Evolutionary conservation across 2,329 filamentous ascomycete species (phyloP), one percentile per base, ranked within the genome.

Genomic region (Ophiocordyceps robertsii): DNA sequence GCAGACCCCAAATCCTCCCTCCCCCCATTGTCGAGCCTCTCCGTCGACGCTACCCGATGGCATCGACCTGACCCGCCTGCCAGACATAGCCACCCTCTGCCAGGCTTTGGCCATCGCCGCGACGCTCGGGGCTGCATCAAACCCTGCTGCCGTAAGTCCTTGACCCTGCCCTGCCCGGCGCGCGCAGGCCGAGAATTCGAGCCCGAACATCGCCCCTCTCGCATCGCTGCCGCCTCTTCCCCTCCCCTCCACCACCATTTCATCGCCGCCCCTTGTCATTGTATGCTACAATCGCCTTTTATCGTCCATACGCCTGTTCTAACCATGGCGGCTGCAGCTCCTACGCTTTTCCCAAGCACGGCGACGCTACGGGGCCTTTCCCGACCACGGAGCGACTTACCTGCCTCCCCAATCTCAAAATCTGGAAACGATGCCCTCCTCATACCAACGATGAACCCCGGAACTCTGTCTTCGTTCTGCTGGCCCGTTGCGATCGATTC

Each of bases 401-500:
- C 29, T 31, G 17, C 29, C 36, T 33, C 33, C 29, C 29, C 43
- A 27, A 29, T 29, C 37, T 17, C 38, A 44, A 35, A 33, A 40
- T 24, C 32, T 29, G 30, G 38, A 40, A 33, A 60, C 53, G 54
- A 65, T 61, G 59, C 59, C 51, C 57, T 53, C 57, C 52, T 56
- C 54, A 57, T 60, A 55, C 66, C 66, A 61, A 75, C 71, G 61
- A 75, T 75, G 72, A 73, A 66, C 67, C 68, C 63, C 67, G 61
- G 64, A 62, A 65, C 63, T 62, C 60, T 59, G 54, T 62, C 63
- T 59, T 67, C 64, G 59, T 64, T 62, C 59, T 65, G 54, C 57
- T 55, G 66, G 70, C 64, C 64, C 65, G 69, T 64, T 60, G 64
- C 68, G 64, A 69, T 71, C 63, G 65, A 67, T 65, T 70, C 68